Conservation (phyloP, 2,329 filamentous ascomycete genomes). For the Thelonectria discophora region DNA sequence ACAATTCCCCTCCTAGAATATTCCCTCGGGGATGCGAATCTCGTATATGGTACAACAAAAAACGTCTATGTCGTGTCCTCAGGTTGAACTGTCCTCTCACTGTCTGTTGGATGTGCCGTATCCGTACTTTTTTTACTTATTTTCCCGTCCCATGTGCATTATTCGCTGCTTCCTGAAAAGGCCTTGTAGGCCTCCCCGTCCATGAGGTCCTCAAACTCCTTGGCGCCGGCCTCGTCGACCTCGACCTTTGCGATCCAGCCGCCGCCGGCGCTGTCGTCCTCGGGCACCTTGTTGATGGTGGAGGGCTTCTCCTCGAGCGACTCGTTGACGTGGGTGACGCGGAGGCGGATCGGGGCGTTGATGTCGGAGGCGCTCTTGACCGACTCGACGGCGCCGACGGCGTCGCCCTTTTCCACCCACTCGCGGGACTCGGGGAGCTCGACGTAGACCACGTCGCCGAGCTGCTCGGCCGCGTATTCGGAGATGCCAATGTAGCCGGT, state of each 20-base stretch:
- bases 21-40: slow-evolving; percentile 31
- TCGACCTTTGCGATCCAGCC: slow-evolving; percentile 94
- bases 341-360: slow-evolving; percentile 85
- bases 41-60: slow-evolving; percentile 32
- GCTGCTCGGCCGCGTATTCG: slow-evolving; percentile 86
- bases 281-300: slow-evolving; percentile 88
- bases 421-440: slow-evolving; percentile 80
- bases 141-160: slow-evolving; percentile 2
- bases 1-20: slow-evolving; percentile 33
- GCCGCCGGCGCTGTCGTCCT: slow-evolving; percentile 76
- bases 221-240: slow-evolving; percentile 70
- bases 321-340: slow-evolving; percentile 76
- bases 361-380: slow-evolving; percentile 99
- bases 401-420: slow-evolving; percentile 78
- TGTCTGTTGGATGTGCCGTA: not conserved
- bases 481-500: slow-evolving; percentile 87
- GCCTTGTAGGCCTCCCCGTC: slow-evolving; percentile 78
- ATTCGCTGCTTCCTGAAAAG: slow-evolving; percentile 65
- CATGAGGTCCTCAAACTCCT: slow-evolving; percentile 81
- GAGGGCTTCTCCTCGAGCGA: slow-evolving; percentile 84
- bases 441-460: slow-evolving; percentile 97
- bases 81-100: slow-evolving; percentile 33
- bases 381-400: slow-evolving; percentile 94
- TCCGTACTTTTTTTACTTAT: not conserved
- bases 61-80: slow-evolving; percentile 29